Conservation (phyloP, 768 basidiomycete genomes). For the Suillus spraguei region DNA sequence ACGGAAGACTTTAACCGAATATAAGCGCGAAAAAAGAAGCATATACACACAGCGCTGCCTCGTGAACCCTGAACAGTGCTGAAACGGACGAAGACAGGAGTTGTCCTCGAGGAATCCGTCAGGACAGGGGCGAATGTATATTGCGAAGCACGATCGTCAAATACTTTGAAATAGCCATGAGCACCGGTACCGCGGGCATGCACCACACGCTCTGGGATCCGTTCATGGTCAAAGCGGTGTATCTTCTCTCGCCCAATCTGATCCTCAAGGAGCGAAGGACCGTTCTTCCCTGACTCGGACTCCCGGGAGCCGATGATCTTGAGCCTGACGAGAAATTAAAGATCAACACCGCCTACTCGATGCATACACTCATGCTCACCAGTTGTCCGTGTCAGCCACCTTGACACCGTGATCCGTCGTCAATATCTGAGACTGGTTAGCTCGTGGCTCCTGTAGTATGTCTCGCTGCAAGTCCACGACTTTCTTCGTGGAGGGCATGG, state of each 20-base stretch:
- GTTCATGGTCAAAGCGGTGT: slow-evolving; percentile 83
- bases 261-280: slow-evolving; percentile 80
- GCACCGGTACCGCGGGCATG: slow-evolving; percentile 75
- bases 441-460: slow-evolving; percentile 23
- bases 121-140: slow-evolving; percentile 72
- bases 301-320: slow-evolving; percentile 34
- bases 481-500: slow-evolving; percentile 21
- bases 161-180: slow-evolving; percentile 82
- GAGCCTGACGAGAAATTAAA: slow-evolving; percentile 44
- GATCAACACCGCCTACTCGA: slow-evolving; percentile 12
- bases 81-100: slow-evolving; percentile 82
- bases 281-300: slow-evolving; percentile 27
- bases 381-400: slow-evolving; percentile 65
- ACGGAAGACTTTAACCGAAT: slow-evolving; percentile 1
- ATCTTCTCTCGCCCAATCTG: slow-evolving; percentile 77
- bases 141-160: slow-evolving; percentile 66
- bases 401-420: slow-evolving; percentile 68
- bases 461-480: slow-evolving; percentile 28
- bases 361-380: slow-evolving; percentile 37
- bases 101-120: slow-evolving; percentile 71
- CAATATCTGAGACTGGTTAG: slow-evolving; percentile 25
- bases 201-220: slow-evolving; percentile 85
- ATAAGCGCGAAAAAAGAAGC: slow-evolving; percentile 3
- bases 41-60: slow-evolving; percentile 71
- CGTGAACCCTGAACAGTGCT: slow-evolving; percentile 81